A percentile compares a stretch with the other conserved stretches of the same genome.
Evolutionary conservation across 2,329 filamentous ascomycete species (phyloP).

Genomic region (Claviceps pusilla): DNA sequence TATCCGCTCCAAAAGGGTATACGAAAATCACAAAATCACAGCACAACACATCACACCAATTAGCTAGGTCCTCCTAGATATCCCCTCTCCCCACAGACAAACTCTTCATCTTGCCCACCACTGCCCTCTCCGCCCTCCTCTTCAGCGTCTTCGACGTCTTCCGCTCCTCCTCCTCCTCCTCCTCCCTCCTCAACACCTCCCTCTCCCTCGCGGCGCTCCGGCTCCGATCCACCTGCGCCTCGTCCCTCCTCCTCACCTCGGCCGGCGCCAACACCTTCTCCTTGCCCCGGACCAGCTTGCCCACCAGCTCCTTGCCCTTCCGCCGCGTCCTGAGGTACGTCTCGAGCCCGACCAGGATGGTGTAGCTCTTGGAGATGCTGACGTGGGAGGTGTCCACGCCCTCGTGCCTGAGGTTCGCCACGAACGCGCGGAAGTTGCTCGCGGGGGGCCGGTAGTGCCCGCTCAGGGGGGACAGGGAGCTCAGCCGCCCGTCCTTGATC

Average conservation of each 20-base stretch:
- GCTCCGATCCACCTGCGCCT: conserved; percentile 44
- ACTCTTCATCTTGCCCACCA: conserved; percentile 28
- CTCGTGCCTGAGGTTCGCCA: conserved; percentile 53
- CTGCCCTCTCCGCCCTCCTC: conserved; percentile 12
- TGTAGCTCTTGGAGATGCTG: conserved; percentile 67
- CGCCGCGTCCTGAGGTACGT: conserved; percentile 56
- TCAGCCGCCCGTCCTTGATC: conserved; percentile 66
- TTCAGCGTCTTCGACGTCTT: too few species aligned
- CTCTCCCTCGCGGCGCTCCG: conserved; percentile 41
- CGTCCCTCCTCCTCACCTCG: conserved; percentile 39
- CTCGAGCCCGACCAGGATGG: conserved; percentile 69
- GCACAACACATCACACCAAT: too few species aligned
- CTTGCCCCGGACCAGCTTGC: conserved; percentile 35
- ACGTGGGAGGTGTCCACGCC: conserved; percentile 69
- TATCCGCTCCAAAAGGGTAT: too few species aligned
- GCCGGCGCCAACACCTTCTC: conserved; percentile 49
- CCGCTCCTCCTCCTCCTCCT: conserved; percentile 16
- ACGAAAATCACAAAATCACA: background rate
- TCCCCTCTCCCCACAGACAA: conserved; percentile 12
- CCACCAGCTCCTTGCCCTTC: conserved; percentile 42
- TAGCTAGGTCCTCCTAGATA: too few species aligned
- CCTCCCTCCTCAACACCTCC: conserved; percentile 25
- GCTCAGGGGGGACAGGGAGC: conserved; percentile 52
- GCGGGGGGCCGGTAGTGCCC: conserved; percentile 79
- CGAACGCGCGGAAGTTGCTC: conserved; percentile 69